A percentile compares a stretch with the other conserved stretches of the same genome.
Evolutionary conservation across 1,139 yeast genomes (phyloP).

Genomic region (Diutina rugosa): DNA sequence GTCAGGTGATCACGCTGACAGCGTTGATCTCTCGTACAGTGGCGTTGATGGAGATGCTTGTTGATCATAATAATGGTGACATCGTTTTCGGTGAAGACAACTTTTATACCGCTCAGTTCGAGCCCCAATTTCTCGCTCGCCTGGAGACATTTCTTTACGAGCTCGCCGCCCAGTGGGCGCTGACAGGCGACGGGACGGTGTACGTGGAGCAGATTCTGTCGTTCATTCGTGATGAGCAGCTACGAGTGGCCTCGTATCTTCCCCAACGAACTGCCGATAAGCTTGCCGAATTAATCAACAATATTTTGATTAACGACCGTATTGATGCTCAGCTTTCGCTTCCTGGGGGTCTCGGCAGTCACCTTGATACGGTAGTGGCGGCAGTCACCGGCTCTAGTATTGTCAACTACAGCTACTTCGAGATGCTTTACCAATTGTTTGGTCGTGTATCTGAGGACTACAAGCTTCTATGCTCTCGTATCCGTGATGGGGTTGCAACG

Average conservation of each 20-base stretch:
- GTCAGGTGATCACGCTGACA: conserved; percentile 39
- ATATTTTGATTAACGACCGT: conserved; percentile 48
- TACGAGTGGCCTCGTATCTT: conserved; percentile 39
- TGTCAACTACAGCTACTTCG: background rate
- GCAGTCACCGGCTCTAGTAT: background rate
- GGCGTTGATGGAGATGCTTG: conserved; percentile 52
- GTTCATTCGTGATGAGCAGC: conserved; percentile 46
- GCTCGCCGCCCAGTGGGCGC: conserved; percentile 31
- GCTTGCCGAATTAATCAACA: conserved; percentile 42
- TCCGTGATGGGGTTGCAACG: background rate
- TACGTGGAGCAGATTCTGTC: conserved; percentile 42
- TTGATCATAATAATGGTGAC: conserved; percentile 17
- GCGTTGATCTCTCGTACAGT: conserved; percentile 50
- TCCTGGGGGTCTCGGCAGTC: conserved; percentile 8
- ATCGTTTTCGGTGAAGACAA: conserved; percentile 23
- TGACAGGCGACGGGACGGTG: conserved; percentile 25
- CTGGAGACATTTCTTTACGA: conserved; percentile 44
- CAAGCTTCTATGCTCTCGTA: background rate
- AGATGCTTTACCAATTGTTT: background rate
- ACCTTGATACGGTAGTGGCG: background rate
- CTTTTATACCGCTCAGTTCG: conserved; percentile 54
- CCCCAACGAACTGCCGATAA: conserved; percentile 42
- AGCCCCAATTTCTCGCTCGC: conserved; percentile 44
- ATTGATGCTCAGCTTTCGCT: conserved; percentile 34
- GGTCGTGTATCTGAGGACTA: background rate